A percentile compares a stretch with the other conserved stretches of the same genome.
Conservation (phyloP, 2,329 filamentous ascomycete genomes). For the Talaromyces sp. region DNA sequence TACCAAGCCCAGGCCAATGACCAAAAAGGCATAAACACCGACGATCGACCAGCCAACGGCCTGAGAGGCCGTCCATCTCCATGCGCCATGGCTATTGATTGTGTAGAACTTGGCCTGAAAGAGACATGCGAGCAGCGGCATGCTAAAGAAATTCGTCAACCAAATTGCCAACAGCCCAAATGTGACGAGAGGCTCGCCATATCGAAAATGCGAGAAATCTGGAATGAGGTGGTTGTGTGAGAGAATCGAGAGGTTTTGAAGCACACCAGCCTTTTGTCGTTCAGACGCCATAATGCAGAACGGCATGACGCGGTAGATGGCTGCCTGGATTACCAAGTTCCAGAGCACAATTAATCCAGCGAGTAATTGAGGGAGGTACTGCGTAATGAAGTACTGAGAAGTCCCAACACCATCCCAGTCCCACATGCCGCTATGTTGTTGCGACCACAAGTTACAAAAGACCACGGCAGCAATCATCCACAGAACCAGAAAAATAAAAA, state of each 20-base stretch:
- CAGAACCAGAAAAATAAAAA: slow-evolving; percentile 61
- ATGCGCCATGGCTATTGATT: slow-evolving; percentile 57
- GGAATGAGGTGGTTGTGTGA: slow-evolving; percentile 68
- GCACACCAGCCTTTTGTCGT: slow-evolving; percentile 58
- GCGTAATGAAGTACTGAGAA: slow-evolving; percentile 77
- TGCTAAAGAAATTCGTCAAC: slow-evolving; percentile 69
- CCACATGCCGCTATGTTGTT: slow-evolving; percentile 62
- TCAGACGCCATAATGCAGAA: slow-evolving; percentile 74
- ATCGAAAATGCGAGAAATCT: slow-evolving; percentile 64
- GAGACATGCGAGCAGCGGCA: slow-evolving; percentile 75
- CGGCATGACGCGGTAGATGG: slow-evolving; percentile 73
- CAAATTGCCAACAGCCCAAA: slow-evolving; percentile 68
- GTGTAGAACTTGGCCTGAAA: slow-evolving; percentile 68
- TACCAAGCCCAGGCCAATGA: slow-evolving; percentile 58
- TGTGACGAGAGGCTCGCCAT: slow-evolving; percentile 67
- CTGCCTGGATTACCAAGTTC: slow-evolving; percentile 69
- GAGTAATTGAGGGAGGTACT: slow-evolving; percentile 77
- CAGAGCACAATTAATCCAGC: slow-evolving; percentile 72
- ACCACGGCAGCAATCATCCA: slow-evolving; percentile 71
- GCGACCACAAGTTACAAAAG: slow-evolving; percentile 69
- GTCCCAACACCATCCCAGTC: slow-evolving; percentile 69
- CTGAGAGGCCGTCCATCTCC: slow-evolving; percentile 78
- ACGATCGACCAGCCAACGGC: slow-evolving; percentile 76
- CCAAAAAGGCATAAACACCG: slow-evolving; percentile 67
- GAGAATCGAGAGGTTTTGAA: slow-evolving; percentile 61